Percentiles rank a stretch among this genome's conserved stretches.
Evolutionary conservation across 164 flowering plant genomes (phyloP).

Genomic region (Warburgia ugandensis): DNA sequence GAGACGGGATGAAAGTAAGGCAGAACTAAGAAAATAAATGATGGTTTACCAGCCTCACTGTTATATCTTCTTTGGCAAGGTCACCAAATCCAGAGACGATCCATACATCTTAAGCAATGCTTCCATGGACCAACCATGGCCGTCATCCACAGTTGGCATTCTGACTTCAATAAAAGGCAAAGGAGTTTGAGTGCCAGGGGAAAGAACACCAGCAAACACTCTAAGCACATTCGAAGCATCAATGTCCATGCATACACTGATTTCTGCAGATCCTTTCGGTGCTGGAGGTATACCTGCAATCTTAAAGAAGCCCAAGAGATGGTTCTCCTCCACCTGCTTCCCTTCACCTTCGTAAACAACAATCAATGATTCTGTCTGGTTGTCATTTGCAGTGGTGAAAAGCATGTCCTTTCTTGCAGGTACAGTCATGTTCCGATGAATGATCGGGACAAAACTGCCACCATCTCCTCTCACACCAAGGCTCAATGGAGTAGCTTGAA

Average conservation of each 20-base stretch:
- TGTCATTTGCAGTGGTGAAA: constrained; percentile 70
- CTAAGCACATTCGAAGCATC: constrained; percentile 70
- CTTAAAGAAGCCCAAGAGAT: constrained; percentile 81
- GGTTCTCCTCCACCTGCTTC: constrained; percentile 41
- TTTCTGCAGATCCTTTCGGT: constrained; percentile 69
- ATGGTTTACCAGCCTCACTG: no score
- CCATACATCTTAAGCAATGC: constrained; percentile 55
- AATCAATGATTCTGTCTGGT: constrained; percentile 68
- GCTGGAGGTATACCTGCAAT: constrained; percentile 66
- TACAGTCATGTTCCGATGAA: constrained; percentile 53
- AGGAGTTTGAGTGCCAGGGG: constrained; percentile 39
- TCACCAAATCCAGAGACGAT: constrained; percentile 43
- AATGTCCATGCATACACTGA: constrained; percentile 83
- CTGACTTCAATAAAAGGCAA: constrained; percentile 69
- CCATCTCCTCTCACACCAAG: constrained; percentile 65
- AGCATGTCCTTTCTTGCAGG: constrained; percentile 66
- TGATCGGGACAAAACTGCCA: constrained; percentile 50
- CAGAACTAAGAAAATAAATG: no score
- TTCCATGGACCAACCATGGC: constrained; percentile 94
- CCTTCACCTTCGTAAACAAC: constrained; percentile 83
- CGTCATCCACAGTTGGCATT: constrained; percentile 90
- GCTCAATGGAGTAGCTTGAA: constrained; percentile 70
- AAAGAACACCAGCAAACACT: constrained; percentile 58
- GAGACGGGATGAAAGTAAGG: no score
- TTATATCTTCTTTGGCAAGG: constrained; percentile 38